Conservation (phyloP, 192 early-diverging fungal species). For the Entomortierella parvispora region DNA sequence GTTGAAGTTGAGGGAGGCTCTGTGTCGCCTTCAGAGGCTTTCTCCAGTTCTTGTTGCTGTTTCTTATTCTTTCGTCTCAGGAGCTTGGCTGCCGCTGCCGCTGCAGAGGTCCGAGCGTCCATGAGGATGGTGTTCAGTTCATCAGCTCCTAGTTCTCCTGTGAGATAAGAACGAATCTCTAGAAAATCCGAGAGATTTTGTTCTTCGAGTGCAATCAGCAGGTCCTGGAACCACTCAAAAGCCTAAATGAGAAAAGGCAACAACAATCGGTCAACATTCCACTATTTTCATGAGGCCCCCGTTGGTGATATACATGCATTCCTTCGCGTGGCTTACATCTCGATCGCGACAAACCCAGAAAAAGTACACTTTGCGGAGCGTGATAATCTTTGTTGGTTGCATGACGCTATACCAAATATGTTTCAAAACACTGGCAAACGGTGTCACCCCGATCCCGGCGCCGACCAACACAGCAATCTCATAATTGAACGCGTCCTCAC, state of each 20-base stretch:
- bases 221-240: constrained; percentile 91
- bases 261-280: too few species aligned
- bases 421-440: constrained; percentile 76
- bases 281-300: too few species aligned
- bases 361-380: constrained; percentile 86
- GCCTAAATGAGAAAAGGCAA: constrained; percentile 37
- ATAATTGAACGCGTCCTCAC: constrained; percentile 81
- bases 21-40: neutral
- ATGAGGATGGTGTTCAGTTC: constrained; percentile 74
- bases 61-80: neutral
- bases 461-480: constrained; percentile 72
- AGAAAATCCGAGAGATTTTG: constrained; percentile 78
- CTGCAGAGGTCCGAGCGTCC: constrained; percentile 69
- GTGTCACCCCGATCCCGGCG: constrained; percentile 85
- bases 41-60: neutral
- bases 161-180: constrained; percentile 85
- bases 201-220: constrained; percentile 83
- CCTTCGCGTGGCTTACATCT: constrained; percentile 51
- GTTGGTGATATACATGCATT: too few species aligned
- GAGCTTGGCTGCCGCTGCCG: constrained; percentile 18
- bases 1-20: neutral
- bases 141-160: constrained; percentile 71
- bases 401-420: constrained; percentile 64
- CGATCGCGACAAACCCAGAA: constrained; percentile 88
- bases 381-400: constrained; percentile 41